Conservation (phyloP, 352 stramenopile species). For the Thraustotheca clavata region DNA sequence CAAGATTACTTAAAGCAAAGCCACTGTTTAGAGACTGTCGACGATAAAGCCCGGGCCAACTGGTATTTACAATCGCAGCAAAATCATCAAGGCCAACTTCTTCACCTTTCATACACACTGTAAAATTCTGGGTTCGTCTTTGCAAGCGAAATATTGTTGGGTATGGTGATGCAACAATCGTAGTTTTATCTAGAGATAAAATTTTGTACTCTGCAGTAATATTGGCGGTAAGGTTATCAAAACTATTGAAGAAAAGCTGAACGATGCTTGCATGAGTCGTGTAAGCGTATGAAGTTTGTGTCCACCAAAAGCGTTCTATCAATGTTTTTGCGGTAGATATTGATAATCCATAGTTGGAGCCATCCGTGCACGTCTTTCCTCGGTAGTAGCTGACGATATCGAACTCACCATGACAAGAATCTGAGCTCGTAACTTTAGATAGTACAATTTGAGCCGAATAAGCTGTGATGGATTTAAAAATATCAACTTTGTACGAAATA, state of each 20-base stretch:
- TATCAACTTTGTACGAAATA: background rate
- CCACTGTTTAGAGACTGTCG: background rate
- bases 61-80: background rate
- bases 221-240: background rate
- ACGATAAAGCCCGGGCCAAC: background rate
- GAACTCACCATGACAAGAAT: background rate
- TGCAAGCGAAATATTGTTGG: background rate
- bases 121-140: background rate
- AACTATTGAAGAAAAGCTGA: slow-evolving; percentile 9
- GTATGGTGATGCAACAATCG: background rate
- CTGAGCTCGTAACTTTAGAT: background rate
- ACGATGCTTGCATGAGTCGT: background rate
- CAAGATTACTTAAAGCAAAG: background rate
- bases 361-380: background rate
- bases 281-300: slow-evolving; percentile 2
- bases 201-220: background rate
- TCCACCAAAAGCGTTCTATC: slow-evolving; percentile 2
- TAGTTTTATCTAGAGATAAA: background rate
- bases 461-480: background rate
- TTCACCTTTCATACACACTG: background rate
- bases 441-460: background rate
- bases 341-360: background rate
- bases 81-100: background rate
- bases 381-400: slow-evolving; percentile 4
- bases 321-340: background rate